phyloP scores from a whole-genome alignment of 192 early-diverging fungal genomes.

The Pilaira anomala region DNA sequence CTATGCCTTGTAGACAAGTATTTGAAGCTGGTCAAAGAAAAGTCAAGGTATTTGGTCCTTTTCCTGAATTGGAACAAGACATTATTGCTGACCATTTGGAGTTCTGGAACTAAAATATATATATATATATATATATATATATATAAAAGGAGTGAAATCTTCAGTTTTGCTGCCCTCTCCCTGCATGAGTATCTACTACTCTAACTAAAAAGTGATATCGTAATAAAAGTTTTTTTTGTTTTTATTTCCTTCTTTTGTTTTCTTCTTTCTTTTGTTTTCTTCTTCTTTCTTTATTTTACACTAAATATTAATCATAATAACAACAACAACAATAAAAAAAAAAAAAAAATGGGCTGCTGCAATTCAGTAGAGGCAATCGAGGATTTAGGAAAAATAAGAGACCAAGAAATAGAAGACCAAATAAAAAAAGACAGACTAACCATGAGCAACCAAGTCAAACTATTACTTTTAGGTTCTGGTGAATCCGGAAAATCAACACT shows the following conservation, averaged over 20 bases:
- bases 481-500: slow-evolving; percentile 98
- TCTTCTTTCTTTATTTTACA: neutral
- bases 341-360: slow-evolving; percentile 81
- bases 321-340: too few species aligned
- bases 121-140: neutral
- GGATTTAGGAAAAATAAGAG: slow-evolving; percentile 76
- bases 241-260: neutral
- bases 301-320: too few species aligned
- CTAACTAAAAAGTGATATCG: too few species aligned
- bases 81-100: slow-evolving; percentile 24
- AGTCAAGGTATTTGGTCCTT: slow-evolving; percentile 24
- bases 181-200: neutral
- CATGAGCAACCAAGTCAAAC: slow-evolving; percentile 90
- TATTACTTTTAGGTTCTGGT: slow-evolving; percentile 91
- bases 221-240: neutral
- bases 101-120: slow-evolving; percentile 22
- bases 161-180: too few species aligned
- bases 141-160: too few species aligned
- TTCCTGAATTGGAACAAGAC: slow-evolving; percentile 27
- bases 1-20: slow-evolving; percentile 23
- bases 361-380: slow-evolving; percentile 60
- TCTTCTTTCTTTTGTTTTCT: neutral
- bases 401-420: slow-evolving; percentile 89
- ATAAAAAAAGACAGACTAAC: slow-evolving; percentile 75
- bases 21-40: slow-evolving; percentile 28